These are phyloP conservation scores for Filobasidium uniguttulatum DNA, from an alignment of 1,284 basidiomycete genomes.

Conservation along the genomic window DNA sequence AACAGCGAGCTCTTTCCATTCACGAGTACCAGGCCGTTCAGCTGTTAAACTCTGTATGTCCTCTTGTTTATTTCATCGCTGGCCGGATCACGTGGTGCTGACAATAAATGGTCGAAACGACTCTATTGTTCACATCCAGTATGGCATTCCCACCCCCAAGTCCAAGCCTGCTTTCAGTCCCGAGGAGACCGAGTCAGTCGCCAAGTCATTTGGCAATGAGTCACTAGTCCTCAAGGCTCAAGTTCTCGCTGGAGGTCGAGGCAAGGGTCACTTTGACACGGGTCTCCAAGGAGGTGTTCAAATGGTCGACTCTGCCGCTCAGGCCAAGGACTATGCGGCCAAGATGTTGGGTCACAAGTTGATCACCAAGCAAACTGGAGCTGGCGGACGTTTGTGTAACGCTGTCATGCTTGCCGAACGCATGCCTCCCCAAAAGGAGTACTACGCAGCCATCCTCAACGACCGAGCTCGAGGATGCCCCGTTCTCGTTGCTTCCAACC, in stretches of 20 bases:
- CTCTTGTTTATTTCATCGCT: neutral
- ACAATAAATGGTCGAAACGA: neutral
- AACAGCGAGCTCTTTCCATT: conserved; percentile 89
- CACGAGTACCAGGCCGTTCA: conserved; percentile 98
- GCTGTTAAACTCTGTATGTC: conserved; percentile 63
- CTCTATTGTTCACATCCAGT: conserved; percentile 42
- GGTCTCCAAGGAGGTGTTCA: conserved; percentile 98
- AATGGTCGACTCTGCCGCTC: conserved; percentile 62
- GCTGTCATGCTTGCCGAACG: conserved; percentile 97
- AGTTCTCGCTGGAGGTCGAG: conserved; percentile 94
- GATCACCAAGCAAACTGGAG: conserved; percentile 98
- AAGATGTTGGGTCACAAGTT: conserved; percentile 94
- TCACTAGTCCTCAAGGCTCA: conserved; percentile 93
- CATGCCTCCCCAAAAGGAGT: conserved; percentile 86
- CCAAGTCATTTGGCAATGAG: conserved; percentile 62
- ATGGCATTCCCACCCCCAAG: conserved; percentile 92
- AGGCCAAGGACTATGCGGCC: conserved; percentile 72
- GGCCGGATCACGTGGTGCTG: neutral
- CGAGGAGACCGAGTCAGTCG: conserved; percentile 78
- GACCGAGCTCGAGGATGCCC: conserved; percentile 81
- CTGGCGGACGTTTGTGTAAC: conserved; percentile 82
- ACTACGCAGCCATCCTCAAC: conserved; percentile 95
- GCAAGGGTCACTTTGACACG: conserved; percentile 94
- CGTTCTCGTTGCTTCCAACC: conserved; percentile 83
- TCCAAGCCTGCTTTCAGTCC: conserved; percentile 75